Percentiles rank a stretch among this genome's conserved stretches.
Conservation (phyloP, 2,329 filamentous ascomycete species). For the Diaporthe sp. region DNA sequence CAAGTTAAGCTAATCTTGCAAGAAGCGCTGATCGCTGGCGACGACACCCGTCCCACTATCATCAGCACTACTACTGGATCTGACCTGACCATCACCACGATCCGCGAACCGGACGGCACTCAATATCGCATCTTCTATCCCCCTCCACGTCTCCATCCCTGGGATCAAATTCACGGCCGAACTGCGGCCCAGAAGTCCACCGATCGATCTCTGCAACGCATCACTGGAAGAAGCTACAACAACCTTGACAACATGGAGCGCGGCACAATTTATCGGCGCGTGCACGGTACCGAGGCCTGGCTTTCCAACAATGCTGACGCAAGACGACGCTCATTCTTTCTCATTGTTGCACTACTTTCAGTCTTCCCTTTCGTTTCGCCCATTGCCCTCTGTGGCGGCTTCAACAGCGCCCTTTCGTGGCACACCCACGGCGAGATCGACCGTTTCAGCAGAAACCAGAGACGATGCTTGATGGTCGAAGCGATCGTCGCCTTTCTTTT, state of each 20-base stretch:
- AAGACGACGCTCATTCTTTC: slow-evolving; percentile 54
- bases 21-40: slow-evolving; percentile 12
- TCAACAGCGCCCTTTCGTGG: slow-evolving; percentile 62
- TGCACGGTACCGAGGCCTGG: slow-evolving; percentile 41
- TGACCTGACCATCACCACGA: slow-evolving; percentile 35
- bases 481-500: slow-evolving; percentile 43
- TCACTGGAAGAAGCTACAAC: not conserved
- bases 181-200: slow-evolving; percentile 32
- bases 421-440: slow-evolving; percentile 60
- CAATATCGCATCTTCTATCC: slow-evolving; percentile 32
- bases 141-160: slow-evolving; percentile 41
- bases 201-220: slow-evolving; percentile 35
- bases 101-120: slow-evolving; percentile 31
- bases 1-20: slow-evolving; percentile 10
- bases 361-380: slow-evolving; percentile 62
- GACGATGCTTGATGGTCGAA: slow-evolving; percentile 51
- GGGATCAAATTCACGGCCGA: slow-evolving; percentile 42
- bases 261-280: slow-evolving; percentile 23
- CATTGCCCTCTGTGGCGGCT: slow-evolving; percentile 57
- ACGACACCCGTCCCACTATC: slow-evolving; percentile 31
- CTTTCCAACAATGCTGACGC: slow-evolving; percentile 46
- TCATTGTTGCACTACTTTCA: slow-evolving; percentile 53
- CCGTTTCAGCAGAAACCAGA: slow-evolving; percentile 53
- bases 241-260: slow-evolving; percentile 41
- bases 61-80: slow-evolving; percentile 32